These are phyloP conservation scores for Pugionium cornutum DNA, from an alignment of 345 rosid genomes.

Conservation along the genomic window DNA sequence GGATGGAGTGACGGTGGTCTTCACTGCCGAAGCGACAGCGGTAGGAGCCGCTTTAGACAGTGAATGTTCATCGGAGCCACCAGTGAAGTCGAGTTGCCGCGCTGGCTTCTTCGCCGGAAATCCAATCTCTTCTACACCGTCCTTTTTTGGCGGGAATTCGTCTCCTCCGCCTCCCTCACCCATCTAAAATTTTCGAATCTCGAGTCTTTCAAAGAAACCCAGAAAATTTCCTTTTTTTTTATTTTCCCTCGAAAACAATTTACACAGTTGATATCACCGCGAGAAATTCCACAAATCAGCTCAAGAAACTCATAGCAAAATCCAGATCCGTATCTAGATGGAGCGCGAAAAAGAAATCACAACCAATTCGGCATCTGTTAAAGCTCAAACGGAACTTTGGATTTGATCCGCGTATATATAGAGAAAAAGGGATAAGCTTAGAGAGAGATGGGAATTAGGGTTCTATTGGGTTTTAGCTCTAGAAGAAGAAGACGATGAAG, in stretches of 20 bases:
- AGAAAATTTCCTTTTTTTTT: constrained; percentile 31
- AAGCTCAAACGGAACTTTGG: constrained; percentile 46
- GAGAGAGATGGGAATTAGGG: constrained; percentile 29
- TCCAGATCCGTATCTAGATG: constrained; percentile 49
- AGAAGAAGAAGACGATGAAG: constrained; percentile 31
- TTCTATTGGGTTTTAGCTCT: constrained; percentile 34
- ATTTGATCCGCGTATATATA: constrained; percentile 38
- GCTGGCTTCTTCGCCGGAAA: constrained; percentile 77
- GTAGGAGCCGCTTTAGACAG: constrained; percentile 40
- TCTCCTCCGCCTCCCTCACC: constrained; percentile 64
- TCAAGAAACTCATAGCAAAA: constrained; percentile 28
- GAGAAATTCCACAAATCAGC: constrained; percentile 41
- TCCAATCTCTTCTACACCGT: constrained; percentile 45
- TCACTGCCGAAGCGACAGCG: constrained; percentile 14
- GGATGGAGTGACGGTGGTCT: constrained; percentile 10
- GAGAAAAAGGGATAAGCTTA: constrained; percentile 26
- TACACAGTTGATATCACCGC: constrained; percentile 28
- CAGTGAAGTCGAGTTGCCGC: constrained; percentile 93
- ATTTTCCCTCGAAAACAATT: not conserved
- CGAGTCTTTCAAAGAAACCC: constrained; percentile 9
- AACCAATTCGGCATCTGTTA: constrained; percentile 35
- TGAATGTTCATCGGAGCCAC: constrained; percentile 51
- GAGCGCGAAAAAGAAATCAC: constrained; percentile 28
- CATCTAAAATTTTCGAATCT: constrained; percentile 52
- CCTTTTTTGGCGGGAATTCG: constrained; percentile 71